phyloP scores from a whole-genome alignment of 2,329 filamentous ascomycete species.

The Cladosporium sp. region DNA sequence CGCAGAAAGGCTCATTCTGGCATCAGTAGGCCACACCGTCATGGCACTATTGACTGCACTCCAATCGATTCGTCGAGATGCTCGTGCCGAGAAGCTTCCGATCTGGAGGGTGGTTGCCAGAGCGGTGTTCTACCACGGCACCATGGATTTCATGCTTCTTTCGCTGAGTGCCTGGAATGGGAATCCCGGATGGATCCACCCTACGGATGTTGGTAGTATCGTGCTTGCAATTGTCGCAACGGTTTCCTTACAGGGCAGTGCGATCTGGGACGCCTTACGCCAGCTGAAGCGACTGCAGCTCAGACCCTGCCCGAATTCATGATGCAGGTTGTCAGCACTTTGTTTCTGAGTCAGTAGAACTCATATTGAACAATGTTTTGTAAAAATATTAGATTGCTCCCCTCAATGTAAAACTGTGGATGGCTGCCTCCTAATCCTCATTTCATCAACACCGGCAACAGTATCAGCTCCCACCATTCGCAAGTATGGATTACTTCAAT shows the following conservation, averaged over 20 bases:
- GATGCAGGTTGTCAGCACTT: too few species aligned
- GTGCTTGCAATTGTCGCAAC: neutral
- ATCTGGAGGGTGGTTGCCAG: neutral
- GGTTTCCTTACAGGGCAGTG: neutral
- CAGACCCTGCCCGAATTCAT: neutral
- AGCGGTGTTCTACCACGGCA: neutral
- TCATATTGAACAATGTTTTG: too few species aligned
- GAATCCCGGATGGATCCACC: conserved; percentile 5
- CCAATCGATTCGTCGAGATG: conserved; percentile 6
- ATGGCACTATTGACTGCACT: conserved; percentile 1
- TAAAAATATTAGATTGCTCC: too few species aligned
- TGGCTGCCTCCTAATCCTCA: too few species aligned
- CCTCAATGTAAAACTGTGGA: too few species aligned
- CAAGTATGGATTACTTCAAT: neutral
- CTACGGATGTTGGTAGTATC: neutral
- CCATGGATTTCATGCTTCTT: neutral
- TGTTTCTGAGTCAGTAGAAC: too few species aligned
- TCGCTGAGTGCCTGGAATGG: conserved; percentile 3
- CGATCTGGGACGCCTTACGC: conserved; percentile 14
- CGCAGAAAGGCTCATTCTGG: neutral
- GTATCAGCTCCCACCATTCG: conserved; percentile 1
- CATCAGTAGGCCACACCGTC: neutral
- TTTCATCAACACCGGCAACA: conserved; percentile 18
- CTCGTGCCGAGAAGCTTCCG: neutral
- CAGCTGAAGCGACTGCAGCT: conserved; percentile 16